Conservation (phyloP, 2,329 filamentous ascomycete species). For the Berkeleyomyces basicola region DNA sequence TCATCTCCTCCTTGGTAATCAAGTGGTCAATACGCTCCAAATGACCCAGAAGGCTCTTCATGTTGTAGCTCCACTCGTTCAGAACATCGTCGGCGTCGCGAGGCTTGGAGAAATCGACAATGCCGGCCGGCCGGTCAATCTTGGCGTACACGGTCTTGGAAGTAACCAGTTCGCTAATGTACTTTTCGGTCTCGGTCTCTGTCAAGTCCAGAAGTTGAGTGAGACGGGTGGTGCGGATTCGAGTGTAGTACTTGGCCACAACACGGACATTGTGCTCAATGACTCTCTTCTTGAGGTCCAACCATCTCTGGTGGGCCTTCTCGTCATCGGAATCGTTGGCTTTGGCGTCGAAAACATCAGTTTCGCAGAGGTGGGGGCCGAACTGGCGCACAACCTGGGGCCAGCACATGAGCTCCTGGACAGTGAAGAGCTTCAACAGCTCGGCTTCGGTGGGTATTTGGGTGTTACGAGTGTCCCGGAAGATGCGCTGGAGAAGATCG, state of each 20-base stretch:
- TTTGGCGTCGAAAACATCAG: slow-evolving; percentile 71
- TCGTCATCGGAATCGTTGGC: slow-evolving; percentile 51
- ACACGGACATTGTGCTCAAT: slow-evolving; percentile 99
- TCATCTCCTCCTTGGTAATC: slow-evolving; percentile 99
- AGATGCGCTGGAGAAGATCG: slow-evolving; percentile 85
- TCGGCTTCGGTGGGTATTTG: slow-evolving; percentile 66
- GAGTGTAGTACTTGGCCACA: slow-evolving; percentile 96
- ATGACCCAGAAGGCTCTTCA: slow-evolving; percentile 77
- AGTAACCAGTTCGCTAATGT: slow-evolving; percentile 92
- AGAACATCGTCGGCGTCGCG: slow-evolving; percentile 88
- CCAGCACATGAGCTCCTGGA: slow-evolving; percentile 96
- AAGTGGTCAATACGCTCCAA: slow-evolving; percentile 89
- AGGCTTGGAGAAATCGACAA: slow-evolving; percentile 90
- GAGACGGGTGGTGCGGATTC: slow-evolving; percentile 80
- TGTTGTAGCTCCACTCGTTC: slow-evolving; percentile 97
- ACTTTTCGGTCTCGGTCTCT: slow-evolving; percentile 95
- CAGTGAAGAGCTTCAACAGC: slow-evolving; percentile 84
- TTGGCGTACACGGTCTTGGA: slow-evolving; percentile 97
- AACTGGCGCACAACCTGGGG: slow-evolving; percentile 81
- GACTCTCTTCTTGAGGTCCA: slow-evolving; percentile 90
- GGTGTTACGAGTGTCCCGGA: slow-evolving; percentile 65
- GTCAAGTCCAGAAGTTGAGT: slow-evolving; percentile 82
- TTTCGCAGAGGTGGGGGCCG: slow-evolving; percentile 70
- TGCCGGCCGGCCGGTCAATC: slow-evolving; percentile 81
- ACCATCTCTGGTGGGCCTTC: slow-evolving; percentile 75